phyloP scores from a whole-genome alignment of 2,329 filamentous ascomycete species.

The Epichloe amarillans region DNA sequence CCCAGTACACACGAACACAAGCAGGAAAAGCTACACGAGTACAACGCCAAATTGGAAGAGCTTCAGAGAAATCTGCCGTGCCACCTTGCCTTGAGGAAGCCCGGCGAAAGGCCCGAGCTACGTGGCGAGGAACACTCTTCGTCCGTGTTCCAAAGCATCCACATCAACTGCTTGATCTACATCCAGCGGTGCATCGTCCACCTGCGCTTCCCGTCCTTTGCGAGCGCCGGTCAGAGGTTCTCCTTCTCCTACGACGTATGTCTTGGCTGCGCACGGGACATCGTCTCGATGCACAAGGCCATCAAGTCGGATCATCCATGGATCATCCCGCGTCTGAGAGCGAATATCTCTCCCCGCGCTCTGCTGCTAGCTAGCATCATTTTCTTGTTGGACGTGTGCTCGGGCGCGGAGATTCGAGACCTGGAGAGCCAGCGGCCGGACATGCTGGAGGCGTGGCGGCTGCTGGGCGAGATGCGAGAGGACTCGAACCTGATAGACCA shows the following conservation, averaged over 20 bases:
- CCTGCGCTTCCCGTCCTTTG: conserved; percentile 1
- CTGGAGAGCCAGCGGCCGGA: background rate
- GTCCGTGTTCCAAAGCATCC: conserved; percentile 1
- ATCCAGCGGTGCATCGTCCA: conserved; percentile 2
- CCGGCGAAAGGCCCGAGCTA: background rate
- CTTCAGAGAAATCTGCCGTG: conserved; percentile 3
- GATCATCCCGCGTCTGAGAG: background rate
- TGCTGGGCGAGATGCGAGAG: conserved; percentile 1
- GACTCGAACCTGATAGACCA: conserved; percentile 3
- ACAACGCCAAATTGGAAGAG: background rate
- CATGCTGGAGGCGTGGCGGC: conserved; percentile 2
- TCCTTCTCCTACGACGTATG: conserved; percentile 1
- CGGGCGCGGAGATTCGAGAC: background rate
- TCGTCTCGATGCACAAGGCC: conserved; percentile 1
- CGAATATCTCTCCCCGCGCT: background rate
- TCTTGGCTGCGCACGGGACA: conserved; percentile 1
- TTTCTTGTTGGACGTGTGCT: conserved; percentile 4
- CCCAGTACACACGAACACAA: background rate
- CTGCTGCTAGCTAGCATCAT: conserved; percentile 1
- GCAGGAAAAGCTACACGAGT: background rate
- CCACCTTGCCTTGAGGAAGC: background rate
- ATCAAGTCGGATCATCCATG: background rate
- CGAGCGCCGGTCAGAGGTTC: background rate
- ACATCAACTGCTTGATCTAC: conserved; percentile 4
- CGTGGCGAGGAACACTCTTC: background rate